Evolutionary conservation across 2,329 filamentous ascomycete genomes (phyloP).

Genomic region (Hymenoscyphus infarciens): DNA sequence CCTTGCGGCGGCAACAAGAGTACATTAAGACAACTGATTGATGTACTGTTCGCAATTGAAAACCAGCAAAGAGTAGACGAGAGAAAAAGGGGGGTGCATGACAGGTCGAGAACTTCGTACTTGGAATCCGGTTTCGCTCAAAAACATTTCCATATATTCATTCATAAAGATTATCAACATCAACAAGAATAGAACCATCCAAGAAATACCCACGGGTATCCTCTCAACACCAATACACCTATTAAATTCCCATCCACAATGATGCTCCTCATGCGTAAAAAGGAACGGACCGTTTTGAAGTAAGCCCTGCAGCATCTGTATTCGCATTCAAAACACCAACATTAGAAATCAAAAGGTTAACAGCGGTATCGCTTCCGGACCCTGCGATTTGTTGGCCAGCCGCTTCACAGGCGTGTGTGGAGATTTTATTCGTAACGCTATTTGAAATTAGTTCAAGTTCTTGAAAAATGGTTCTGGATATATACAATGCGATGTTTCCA

Average conservation of each 20-base stretch:
- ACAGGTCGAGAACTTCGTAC: neutral
- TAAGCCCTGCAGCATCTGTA: slow-evolving; percentile 21
- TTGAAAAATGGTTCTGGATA: neutral
- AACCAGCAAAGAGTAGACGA: neutral
- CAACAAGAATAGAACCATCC: no score
- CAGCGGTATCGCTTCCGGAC: slow-evolving; percentile 19
- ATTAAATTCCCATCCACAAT: no score
- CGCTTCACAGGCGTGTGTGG: slow-evolving; percentile 23
- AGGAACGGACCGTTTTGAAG: neutral
- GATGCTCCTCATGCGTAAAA: no score
- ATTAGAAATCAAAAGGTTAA: slow-evolving; percentile 28
- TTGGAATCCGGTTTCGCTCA: no score
- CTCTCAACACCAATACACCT: no score
- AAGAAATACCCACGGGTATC: no score
- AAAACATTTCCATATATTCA: no score
- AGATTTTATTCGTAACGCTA: slow-evolving; percentile 27
- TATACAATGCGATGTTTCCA: slow-evolving; percentile 26
- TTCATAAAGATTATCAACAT: no score
- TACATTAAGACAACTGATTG: neutral
- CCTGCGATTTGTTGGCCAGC: slow-evolving; percentile 23
- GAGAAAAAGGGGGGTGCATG: neutral
- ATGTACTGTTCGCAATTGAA: neutral
- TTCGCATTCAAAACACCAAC: slow-evolving; percentile 27
- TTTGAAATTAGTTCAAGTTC: neutral
- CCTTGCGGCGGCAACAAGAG: no score